Evolutionary conservation across 129 eudicot species (phyloP), one percentile per base, ranked within the genome.

Genomic region (Heracleum sosnowskyi): DNA sequence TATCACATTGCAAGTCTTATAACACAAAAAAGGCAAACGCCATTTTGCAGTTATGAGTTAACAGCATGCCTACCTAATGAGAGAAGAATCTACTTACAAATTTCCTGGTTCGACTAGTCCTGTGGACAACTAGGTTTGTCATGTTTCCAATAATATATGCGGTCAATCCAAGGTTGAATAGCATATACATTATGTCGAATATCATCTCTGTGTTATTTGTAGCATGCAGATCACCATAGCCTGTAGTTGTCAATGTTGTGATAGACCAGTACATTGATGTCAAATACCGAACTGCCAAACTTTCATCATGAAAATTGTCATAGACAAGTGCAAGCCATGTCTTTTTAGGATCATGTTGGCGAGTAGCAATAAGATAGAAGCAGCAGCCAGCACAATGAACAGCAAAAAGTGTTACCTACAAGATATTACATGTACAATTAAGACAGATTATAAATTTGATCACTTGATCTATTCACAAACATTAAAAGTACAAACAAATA

Each of bases 121-220:
- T 84, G 51, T 92, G 92, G 64, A 92, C 97, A 76, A 92, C 90
- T 84, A 92, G 81, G 86, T 89, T 89, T 29, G 97, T 92, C 97
- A 92, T 92, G 80, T 92, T 92, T 78, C 97, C 97, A 62, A 92
- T 89, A 49, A 92, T 79, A 78, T 92, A 92, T 0, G 96, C 82
- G 0, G 84, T 83, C 82, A 92, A 83, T 33, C 89, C 95, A 11
- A 92, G 95, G 88, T 92, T 85, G 84, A 89, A 89, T 64, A 89
- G 81, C 94, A 89, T 87, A 82, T 87, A 89, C 47, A 82, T 71
- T 46, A 85, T 86, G 75, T 76, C 88, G 10, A 92, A 92, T 68
- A 89, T 17, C 92, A 82, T 92, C 85, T 92, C 97, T 39, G 80
- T 74, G 78, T 81, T 82, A 75, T 87, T 89, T n/a, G 87, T 90